Conservation (phyloP, 768 basidiomycete species). For the Phlebiopsis gigantea region DNA sequence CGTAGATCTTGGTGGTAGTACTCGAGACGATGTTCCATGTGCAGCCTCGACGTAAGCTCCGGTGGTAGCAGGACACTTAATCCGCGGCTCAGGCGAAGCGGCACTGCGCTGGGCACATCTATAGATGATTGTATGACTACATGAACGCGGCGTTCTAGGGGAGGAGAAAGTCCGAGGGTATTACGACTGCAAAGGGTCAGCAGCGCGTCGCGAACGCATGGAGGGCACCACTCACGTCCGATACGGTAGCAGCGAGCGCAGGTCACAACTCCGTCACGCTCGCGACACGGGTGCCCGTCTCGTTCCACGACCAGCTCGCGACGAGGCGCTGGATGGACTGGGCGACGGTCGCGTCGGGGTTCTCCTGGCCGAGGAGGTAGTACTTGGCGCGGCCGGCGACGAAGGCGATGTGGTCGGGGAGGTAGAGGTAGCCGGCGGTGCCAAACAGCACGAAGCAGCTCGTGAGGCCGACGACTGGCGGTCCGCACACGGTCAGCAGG, state of each 20-base stretch:
- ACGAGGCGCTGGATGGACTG: neutral
- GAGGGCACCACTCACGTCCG: neutral
- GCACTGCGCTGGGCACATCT: no score
- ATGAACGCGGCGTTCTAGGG: no score
- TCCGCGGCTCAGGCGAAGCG: no score
- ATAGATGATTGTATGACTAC: no score
- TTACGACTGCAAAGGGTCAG: no score
- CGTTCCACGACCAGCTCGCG: neutral
- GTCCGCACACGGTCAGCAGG: neutral
- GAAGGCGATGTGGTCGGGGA: conserved; percentile 51
- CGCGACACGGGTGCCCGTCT: neutral
- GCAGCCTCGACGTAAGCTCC: no score
- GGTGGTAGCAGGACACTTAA: no score
- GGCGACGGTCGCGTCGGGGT: conserved; percentile 7
- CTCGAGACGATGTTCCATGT: no score
- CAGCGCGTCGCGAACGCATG: no score
- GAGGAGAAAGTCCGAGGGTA: no score
- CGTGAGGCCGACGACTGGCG: conserved; percentile 36
- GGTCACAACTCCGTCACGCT: neutral
- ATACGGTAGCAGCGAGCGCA: neutral
- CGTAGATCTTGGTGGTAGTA: no score
- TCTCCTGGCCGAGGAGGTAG: conserved; percentile 56
- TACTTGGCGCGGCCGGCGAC: conserved; percentile 51
- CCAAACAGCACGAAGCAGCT: conserved; percentile 40
- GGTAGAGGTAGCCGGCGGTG: conserved; percentile 47